A percentile compares a stretch with the other conserved stretches of the same genome.
Evolutionary conservation across 1,139 yeast genomes (phyloP).

Genomic region (Suhomyces panamericanus): DNA sequence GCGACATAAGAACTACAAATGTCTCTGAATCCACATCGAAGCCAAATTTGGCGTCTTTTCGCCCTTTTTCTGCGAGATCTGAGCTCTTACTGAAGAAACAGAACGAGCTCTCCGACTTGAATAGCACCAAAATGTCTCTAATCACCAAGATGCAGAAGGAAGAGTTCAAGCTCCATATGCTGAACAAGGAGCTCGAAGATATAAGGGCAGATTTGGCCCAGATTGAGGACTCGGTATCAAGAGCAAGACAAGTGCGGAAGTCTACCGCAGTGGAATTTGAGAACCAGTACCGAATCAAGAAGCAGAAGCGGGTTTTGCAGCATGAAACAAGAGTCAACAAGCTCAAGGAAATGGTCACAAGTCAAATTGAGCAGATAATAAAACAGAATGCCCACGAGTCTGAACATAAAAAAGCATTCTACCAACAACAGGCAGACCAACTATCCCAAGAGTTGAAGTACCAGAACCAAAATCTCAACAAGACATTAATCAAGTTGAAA

Average conservation of each 20-base stretch:
- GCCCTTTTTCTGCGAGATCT: background rate
- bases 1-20: background rate
- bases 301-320: slow-evolving; percentile 12
- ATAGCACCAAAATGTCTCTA: slow-evolving; percentile 15
- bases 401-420: slow-evolving; percentile 24
- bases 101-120: slow-evolving; percentile 13
- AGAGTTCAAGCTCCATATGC: slow-evolving; percentile 17
- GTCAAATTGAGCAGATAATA: slow-evolving; percentile 37
- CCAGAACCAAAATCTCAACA: slow-evolving; percentile 23
- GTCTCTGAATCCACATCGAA: background rate
- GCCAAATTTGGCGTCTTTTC: background rate
- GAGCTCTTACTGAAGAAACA: slow-evolving; percentile 5
- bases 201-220: slow-evolving; percentile 13
- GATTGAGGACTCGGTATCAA: slow-evolving; percentile 17
- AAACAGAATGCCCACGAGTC: slow-evolving; percentile 27
- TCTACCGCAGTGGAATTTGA: slow-evolving; percentile 31
- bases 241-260: slow-evolving; percentile 17
- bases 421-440: slow-evolving; percentile 17
- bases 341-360: slow-evolving; percentile 36
- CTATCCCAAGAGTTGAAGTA: slow-evolving; percentile 16
- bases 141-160: slow-evolving; percentile 19
- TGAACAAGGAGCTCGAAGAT: slow-evolving; percentile 15
- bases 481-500: slow-evolving; percentile 29
- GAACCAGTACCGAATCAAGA: slow-evolving; percentile 18
- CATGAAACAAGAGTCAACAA: slow-evolving; percentile 26